These are phyloP conservation scores for Aspergillus arachidicola DNA, from an alignment of 2,329 filamentous ascomycete species.

Conservation along the genomic window DNA sequence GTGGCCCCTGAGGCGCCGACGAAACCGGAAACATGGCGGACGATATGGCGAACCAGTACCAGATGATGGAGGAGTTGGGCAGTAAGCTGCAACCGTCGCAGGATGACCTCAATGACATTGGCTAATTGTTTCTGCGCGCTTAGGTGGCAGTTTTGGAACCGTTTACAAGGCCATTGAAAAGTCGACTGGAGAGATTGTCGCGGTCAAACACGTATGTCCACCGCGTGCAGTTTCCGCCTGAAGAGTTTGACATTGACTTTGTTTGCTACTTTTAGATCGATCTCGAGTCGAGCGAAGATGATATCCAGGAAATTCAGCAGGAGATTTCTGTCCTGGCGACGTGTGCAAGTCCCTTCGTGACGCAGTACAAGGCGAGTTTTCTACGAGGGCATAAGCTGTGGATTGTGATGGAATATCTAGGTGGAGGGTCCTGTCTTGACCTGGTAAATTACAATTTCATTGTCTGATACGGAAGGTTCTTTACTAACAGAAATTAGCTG, in stretches of 20 bases:
- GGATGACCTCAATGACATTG: slow-evolving; percentile 8
- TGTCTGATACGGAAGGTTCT: neutral
- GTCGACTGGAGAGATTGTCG: slow-evolving; percentile 86
- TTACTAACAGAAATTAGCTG: slow-evolving; percentile 57
- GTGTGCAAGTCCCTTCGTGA: slow-evolving; percentile 90
- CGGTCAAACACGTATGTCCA: slow-evolving; percentile 85
- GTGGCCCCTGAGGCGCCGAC: slow-evolving; percentile 11
- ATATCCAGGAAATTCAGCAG: slow-evolving; percentile 96
- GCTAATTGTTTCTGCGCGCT: slow-evolving; percentile 17
- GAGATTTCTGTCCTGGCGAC: slow-evolving; percentile 95
- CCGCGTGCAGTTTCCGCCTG: neutral
- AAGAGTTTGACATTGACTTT: slow-evolving; percentile 5
- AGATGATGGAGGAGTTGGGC: slow-evolving; percentile 93
- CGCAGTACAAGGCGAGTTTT: slow-evolving; percentile 95
- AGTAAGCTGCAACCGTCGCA: slow-evolving; percentile 61
- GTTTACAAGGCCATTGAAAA: slow-evolving; percentile 97
- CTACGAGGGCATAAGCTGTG: slow-evolving; percentile 95
- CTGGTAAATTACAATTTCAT: slow-evolving; percentile 58
- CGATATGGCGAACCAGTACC: slow-evolving; percentile 79
- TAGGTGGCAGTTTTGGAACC: slow-evolving; percentile 91
- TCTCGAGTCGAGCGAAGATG: slow-evolving; percentile 96
- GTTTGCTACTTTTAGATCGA: slow-evolving; percentile 69
- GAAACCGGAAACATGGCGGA: slow-evolving; percentile 40
- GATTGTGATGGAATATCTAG: slow-evolving; percentile 99
- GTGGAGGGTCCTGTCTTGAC: slow-evolving; percentile 92